phyloP scores from a whole-genome alignment of 23 red algal species.

The Gracilaria domingensis region DNA sequence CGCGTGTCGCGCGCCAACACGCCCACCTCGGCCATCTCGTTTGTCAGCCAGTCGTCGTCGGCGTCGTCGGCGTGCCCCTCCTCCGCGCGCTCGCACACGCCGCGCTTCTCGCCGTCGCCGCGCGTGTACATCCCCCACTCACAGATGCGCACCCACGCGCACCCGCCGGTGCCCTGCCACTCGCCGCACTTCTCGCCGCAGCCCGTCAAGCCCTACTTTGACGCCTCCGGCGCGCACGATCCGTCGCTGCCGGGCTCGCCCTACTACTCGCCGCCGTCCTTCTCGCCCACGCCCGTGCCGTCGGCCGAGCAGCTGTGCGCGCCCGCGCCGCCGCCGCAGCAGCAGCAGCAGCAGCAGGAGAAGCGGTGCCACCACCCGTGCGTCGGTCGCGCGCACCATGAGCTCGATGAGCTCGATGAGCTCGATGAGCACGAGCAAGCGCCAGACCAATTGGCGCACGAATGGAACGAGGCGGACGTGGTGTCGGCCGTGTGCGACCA shows the following conservation, averaged over 20 bases:
- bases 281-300: not conserved
- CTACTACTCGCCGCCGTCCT: not conserved
- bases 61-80: too few species aligned
- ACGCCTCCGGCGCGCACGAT: not conserved
- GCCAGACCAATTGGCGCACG: too few species aligned
- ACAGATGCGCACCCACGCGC: not conserved
- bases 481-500: not conserved
- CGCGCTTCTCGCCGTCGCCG: not conserved
- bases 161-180: not conserved
- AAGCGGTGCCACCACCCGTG: too few species aligned
- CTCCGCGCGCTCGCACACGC: not conserved
- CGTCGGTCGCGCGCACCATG: too few species aligned
- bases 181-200: conserved; percentile 5
- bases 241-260: not conserved
- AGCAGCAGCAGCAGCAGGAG: not conserved
- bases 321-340: not conserved
- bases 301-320: not conserved
- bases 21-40: not conserved
- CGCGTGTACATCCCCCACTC: not conserved
- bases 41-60: not conserved
- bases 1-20: not conserved
- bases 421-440: too few species aligned
- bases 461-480: not conserved
- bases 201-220: not conserved
- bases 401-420: too few species aligned